Conservation (phyloP, 495 filamentous ascomycete genomes). For the Xylaria grammica region DNA sequence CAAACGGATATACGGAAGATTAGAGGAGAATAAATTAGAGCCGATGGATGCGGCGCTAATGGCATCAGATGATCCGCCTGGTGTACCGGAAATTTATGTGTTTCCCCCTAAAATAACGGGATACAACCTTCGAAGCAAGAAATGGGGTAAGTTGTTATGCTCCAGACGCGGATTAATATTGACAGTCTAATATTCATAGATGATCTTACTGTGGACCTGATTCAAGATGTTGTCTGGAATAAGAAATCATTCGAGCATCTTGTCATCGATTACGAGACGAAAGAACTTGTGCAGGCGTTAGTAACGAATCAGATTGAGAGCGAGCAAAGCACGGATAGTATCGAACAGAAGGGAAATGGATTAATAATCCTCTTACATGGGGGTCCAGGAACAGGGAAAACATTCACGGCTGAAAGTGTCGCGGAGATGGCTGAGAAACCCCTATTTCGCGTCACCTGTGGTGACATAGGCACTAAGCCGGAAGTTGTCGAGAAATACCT, state of each 20-base stretch:
- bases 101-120: background rate
- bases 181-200: background rate
- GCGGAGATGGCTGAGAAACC: slow-evolving; percentile 48
- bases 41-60: background rate
- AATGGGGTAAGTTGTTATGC: slow-evolving; percentile 2
- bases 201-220: background rate
- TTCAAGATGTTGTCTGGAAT: background rate
- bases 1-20: background rate
- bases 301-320: slow-evolving; percentile 37
- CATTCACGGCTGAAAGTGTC: slow-evolving; percentile 54
- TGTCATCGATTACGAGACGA: slow-evolving; percentile 49
- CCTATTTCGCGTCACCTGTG: slow-evolving; percentile 50
- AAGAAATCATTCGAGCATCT: background rate
- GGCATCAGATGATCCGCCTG: background rate
- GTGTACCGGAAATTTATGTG: background rate
- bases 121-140: slow-evolving; percentile 3
- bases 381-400: slow-evolving; percentile 58
- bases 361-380: slow-evolving; percentile 57
- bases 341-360: slow-evolving; percentile 55
- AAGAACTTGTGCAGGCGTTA: slow-evolving; percentile 55
- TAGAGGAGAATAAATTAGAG: background rate
- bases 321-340: slow-evolving; percentile 43
- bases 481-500: slow-evolving; percentile 48
- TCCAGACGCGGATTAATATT: background rate
- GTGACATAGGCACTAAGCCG: slow-evolving; percentile 51